Conservation (phyloP, 2,329 filamentous ascomycete genomes). For the Pseudogymnoascus sp. region DNA sequence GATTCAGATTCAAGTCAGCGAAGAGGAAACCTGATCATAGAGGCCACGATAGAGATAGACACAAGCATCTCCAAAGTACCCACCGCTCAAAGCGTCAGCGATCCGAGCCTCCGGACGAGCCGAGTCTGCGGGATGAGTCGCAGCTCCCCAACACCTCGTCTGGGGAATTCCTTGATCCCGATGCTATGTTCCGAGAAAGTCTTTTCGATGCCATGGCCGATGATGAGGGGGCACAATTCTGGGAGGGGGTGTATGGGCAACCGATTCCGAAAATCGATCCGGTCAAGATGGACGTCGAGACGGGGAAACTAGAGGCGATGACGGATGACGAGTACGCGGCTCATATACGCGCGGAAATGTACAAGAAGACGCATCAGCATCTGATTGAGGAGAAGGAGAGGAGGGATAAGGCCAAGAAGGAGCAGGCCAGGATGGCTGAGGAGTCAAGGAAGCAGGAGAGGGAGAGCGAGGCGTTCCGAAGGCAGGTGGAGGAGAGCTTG, state of each 20-base stretch:
- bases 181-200: slow-evolving; percentile 79
- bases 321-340: slow-evolving; percentile 84
- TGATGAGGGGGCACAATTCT: slow-evolving; percentile 90
- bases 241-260: slow-evolving; percentile 94
- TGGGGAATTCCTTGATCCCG: slow-evolving; percentile 47
- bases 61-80: slow-evolving; percentile 14
- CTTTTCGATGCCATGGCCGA: slow-evolving; percentile 96
- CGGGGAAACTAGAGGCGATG: slow-evolving; percentile 70
- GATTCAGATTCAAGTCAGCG: slow-evolving; percentile 25
- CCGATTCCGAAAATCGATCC: slow-evolving; percentile 73
- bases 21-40: slow-evolving; percentile 17
- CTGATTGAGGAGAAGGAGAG: slow-evolving; percentile 67
- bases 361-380: slow-evolving; percentile 86
- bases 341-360: slow-evolving; percentile 84
- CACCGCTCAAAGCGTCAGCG: slow-evolving; percentile 9
- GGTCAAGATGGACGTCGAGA: slow-evolving; percentile 30
- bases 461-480: slow-evolving; percentile 41
- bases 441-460: slow-evolving; percentile 31
- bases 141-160: slow-evolving; percentile 31
- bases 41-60: slow-evolving; percentile 2
- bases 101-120: slow-evolving; percentile 26
- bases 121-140: slow-evolving; percentile 32
- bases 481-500: slow-evolving; percentile 62
- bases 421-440: slow-evolving; percentile 34
- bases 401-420: slow-evolving; percentile 46